These are phyloP conservation scores for Ilex paraguariensis DNA, from an alignment of 305 asterid species.

Conservation along the genomic window DNA sequence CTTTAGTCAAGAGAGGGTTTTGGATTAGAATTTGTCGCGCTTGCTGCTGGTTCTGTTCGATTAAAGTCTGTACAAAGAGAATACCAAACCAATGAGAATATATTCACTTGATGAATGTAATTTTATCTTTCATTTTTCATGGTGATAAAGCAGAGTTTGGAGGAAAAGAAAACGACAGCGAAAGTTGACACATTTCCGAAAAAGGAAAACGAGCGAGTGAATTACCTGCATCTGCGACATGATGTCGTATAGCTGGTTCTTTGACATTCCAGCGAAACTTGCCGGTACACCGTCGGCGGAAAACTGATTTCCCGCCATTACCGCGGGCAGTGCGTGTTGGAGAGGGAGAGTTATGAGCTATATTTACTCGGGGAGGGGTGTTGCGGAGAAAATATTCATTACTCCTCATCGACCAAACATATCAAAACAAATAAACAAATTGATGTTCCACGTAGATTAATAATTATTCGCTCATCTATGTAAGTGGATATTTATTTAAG, in stretches of 20 bases:
- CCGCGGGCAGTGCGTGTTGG: constrained; percentile 7
- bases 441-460: neutral
- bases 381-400: too few relatives aligned
- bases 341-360: neutral
- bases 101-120: neutral
- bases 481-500: too few relatives aligned
- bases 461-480: too few relatives aligned
- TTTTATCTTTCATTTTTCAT: neutral
- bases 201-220: neutral
- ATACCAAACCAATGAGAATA: neutral
- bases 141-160: neutral
- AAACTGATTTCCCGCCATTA: constrained; percentile 69
- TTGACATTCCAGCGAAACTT: constrained; percentile 87
- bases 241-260: constrained; percentile 73
- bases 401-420: neutral
- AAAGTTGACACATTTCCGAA: neutral
- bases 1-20: constrained; percentile 74
- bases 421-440: neutral
- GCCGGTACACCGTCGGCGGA: constrained; percentile 60
- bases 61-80: constrained; percentile 47
- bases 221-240: constrained; percentile 93
- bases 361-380: too few relatives aligned
- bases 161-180: neutral
- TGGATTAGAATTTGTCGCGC: constrained; percentile 88
- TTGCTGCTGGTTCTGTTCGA: constrained; percentile 87